Conservation (phyloP, 345 rosid species). For the Ceriops zippeliana region DNA sequence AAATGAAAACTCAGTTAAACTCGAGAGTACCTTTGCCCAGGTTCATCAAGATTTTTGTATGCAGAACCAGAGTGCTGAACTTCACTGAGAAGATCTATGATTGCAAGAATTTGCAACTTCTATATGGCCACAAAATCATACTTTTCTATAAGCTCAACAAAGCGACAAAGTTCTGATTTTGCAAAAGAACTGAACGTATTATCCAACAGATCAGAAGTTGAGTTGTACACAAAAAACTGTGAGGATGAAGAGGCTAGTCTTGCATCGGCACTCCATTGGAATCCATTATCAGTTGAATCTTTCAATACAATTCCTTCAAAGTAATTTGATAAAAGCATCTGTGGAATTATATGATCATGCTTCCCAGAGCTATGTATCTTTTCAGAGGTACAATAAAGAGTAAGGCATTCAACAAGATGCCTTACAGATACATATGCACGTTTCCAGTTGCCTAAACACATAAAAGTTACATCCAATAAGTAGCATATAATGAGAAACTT, state of each 20-base stretch:
- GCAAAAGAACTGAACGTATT: slow-evolving; percentile 38
- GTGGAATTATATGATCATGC: slow-evolving; percentile 42
- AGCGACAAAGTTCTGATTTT: slow-evolving; percentile 44
- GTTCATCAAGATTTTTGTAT: slow-evolving; percentile 78
- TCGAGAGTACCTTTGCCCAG: slow-evolving; percentile 68
- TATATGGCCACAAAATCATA: slow-evolving; percentile 42
- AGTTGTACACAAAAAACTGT: slow-evolving; percentile 38
- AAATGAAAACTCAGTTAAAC: slow-evolving; percentile 9
- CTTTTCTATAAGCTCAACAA: slow-evolving; percentile 56
- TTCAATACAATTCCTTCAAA: slow-evolving; percentile 56
- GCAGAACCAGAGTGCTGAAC: slow-evolving; percentile 60
- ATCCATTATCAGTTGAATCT: slow-evolving; percentile 43
- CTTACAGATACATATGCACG: slow-evolving; percentile 68
- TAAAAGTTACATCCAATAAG: slow-evolving; percentile 37
- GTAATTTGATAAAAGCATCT: slow-evolving; percentile 59
- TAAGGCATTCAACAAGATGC: slow-evolving; percentile 64
- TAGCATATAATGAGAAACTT: slow-evolving; percentile 24
- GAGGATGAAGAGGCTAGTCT: slow-evolving; percentile 38
- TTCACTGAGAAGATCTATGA: slow-evolving; percentile 69
- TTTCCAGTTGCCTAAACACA: slow-evolving; percentile 81
- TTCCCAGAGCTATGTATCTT: slow-evolving; percentile 28
- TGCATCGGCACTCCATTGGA: slow-evolving; percentile 63
- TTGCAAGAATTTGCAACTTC: slow-evolving; percentile 64
- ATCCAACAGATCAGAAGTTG: slow-evolving; percentile 33
- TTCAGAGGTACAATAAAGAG: slow-evolving; percentile 37